Evolutionary conservation across 352 stramenopile genomes (phyloP).

Genomic region (Globisporangium nagaii): DNA sequence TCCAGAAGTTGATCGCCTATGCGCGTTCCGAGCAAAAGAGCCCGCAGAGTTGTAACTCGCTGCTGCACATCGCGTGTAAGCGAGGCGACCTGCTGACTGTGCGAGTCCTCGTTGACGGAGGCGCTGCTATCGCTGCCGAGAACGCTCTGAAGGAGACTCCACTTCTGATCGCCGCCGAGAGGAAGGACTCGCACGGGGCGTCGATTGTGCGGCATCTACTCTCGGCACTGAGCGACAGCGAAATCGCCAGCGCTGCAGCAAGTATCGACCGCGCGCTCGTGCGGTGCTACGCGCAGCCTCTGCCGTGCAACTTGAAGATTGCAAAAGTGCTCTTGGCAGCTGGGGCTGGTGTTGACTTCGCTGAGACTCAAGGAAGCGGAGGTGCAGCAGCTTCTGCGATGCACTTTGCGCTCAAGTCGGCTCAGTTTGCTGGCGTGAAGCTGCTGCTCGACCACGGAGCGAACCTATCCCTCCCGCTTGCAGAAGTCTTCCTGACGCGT

Average conservation of each 20-base stretch:
- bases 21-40: conserved; percentile 18
- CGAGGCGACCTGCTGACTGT: conserved; percentile 29
- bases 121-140: conserved; percentile 20
- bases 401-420: conserved; percentile 22
- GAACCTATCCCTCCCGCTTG: conserved; percentile 17
- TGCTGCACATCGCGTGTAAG: conserved; percentile 39
- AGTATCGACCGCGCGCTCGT: conserved; percentile 31
- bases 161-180: conserved; percentile 27
- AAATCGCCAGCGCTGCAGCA: neutral
- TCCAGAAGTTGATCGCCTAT: conserved; percentile 52
- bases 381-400: conserved; percentile 19
- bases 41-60: conserved; percentile 13
- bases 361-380: neutral
- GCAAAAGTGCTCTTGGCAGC: conserved; percentile 32
- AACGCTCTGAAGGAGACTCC: conserved; percentile 27
- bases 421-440: conserved; percentile 30
- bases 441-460: conserved; percentile 38
- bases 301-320: conserved; percentile 33
- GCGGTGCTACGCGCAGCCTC: conserved; percentile 26
- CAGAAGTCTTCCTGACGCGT: conserved; percentile 27
- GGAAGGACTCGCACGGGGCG: conserved; percentile 33
- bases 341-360: conserved; percentile 25
- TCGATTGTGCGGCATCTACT: conserved; percentile 29
- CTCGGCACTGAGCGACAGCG: conserved; percentile 2
- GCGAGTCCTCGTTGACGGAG: conserved; percentile 30